Conservation (phyloP, 2,329 filamentous ascomycete species). For the Fusarium sterilihyphosum region DNA sequence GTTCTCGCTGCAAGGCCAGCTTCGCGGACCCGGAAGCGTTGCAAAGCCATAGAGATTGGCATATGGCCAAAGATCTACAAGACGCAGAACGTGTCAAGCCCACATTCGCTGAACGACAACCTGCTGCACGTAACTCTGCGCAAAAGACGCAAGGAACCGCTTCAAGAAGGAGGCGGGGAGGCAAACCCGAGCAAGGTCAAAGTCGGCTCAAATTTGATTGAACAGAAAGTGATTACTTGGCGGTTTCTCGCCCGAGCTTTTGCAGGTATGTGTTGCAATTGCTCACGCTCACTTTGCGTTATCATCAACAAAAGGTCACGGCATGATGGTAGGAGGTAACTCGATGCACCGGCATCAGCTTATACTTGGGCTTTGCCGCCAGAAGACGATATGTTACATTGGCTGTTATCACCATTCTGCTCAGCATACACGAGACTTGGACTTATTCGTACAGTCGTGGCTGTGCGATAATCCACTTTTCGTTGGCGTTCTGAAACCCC, state of each 20-base stretch:
- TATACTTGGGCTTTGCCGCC: neutral
- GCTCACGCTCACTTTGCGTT: neutral
- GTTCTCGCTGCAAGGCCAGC: slow-evolving; percentile 71
- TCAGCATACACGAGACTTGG: slow-evolving; percentile 4
- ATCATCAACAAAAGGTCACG: neutral
- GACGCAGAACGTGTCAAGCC: slow-evolving; percentile 65
- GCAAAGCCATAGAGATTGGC: slow-evolving; percentile 90
- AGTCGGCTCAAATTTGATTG: slow-evolving; percentile 69
- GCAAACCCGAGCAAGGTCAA: slow-evolving; percentile 65
- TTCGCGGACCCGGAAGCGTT: slow-evolving; percentile 67
- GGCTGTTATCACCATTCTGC: neutral
- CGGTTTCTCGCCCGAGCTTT: neutral
- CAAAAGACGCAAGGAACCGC: slow-evolving; percentile 49
- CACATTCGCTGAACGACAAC: slow-evolving; percentile 54
- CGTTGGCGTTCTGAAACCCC: slow-evolving; percentile 9
- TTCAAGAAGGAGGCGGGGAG: slow-evolving; percentile 53
- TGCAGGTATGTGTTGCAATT: neutral
- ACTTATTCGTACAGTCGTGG: slow-evolving; percentile 6
- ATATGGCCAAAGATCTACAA: slow-evolving; percentile 89
- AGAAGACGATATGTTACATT: neutral
- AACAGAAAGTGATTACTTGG: slow-evolving; percentile 34
- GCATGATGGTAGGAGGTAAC: neutral
- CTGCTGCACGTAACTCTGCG: slow-evolving; percentile 45
- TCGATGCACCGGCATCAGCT: neutral
- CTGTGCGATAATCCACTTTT: slow-evolving; percentile 11